These are phyloP conservation scores for Leptographium lundbergii DNA, from an alignment of 2,329 filamentous ascomycete species.

Conservation along the genomic window DNA sequence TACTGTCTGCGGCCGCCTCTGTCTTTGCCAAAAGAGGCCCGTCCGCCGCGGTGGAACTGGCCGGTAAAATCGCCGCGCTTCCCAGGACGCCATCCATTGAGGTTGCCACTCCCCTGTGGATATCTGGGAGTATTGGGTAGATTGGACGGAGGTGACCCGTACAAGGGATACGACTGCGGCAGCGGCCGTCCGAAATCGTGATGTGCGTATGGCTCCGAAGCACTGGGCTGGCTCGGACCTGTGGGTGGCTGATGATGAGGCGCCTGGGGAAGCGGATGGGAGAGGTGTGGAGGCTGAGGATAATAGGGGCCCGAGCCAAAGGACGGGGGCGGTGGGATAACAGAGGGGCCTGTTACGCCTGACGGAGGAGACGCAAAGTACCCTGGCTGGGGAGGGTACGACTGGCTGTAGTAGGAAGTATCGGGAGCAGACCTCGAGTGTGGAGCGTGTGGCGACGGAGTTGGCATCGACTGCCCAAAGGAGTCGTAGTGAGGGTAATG, in stretches of 20 bases:
- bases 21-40: not conserved
- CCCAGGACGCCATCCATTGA: not conserved
- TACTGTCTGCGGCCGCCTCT: not conserved
- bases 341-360: constrained; percentile 12
- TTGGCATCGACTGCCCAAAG: constrained; percentile 3
- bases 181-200: not conserved
- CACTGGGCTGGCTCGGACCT: not conserved
- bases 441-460: not conserved
- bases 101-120: not conserved
- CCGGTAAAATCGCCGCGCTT: constrained; percentile 1
- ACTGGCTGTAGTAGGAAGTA: constrained; percentile 8
- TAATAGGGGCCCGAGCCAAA: constrained; percentile 10
- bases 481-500: constrained; percentile 8
- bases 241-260: not conserved
- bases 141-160: not conserved
- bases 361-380: constrained; percentile 11
- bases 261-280: constrained; percentile 2
- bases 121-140: not conserved
- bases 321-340: constrained; percentile 8
- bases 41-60: constrained; percentile 2
- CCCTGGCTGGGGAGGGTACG: constrained; percentile 4
- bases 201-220: not conserved
- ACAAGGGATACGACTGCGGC: not conserved
- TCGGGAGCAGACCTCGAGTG: not conserved
- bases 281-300: constrained; percentile 9